Evolutionary conservation across 2,329 filamentous ascomycete species (phyloP), one percentile per base, ranked within the genome.

Genomic region (Exutisphaerella laricina): DNA sequence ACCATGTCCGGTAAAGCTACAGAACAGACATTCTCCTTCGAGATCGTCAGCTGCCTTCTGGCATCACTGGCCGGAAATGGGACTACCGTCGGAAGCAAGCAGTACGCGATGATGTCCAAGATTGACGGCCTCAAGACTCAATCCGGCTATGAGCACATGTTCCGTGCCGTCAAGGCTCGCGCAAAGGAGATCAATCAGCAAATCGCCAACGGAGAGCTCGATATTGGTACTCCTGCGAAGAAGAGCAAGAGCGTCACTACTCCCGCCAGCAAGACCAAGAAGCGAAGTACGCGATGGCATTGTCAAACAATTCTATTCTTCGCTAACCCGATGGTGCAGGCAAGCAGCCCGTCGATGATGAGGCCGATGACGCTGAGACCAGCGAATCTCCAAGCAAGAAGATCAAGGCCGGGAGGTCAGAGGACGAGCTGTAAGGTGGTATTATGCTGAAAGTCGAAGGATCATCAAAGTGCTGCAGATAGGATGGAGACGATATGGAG

Each of bases 31-130:
- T 52, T 52, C 41, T 12, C 17, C 23, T 52, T 45, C 33, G 46
- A 52, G 38, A 45, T 23, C 23, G 25, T 52, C 25, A 36, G 46
- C 12, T 41, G 45, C 6, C 39, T 49, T 10, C 20, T 44, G 18
- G 43, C 34, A 35, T 43, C 38, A 20, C 16, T 45, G 5, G 41
- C 42, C 14, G 38, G 53, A 13, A 28, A 29, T 35, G 52, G 55
- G 38, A 34, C 41, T 22, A 46, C 33, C 6, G 29, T 60, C 3
- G 45, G 51, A 13, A 43, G 3, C 14, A 55, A 52, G 17, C 43
- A 57, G 28, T 63, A 51, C 52, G 23, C 54, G n/a, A 39, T 62
- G n/a, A 63, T 63, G 59, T 31, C 49, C 1, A 28, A 33, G 3
- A 37, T 60, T 8, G 57, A 59, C 33, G 53, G 57, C 28, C 50